Percentiles rank a stretch among this genome's conserved stretches.
phyloP scores from a whole-genome alignment of 768 basidiomycete genomes.

The Tubosaeta sp. region DNA sequence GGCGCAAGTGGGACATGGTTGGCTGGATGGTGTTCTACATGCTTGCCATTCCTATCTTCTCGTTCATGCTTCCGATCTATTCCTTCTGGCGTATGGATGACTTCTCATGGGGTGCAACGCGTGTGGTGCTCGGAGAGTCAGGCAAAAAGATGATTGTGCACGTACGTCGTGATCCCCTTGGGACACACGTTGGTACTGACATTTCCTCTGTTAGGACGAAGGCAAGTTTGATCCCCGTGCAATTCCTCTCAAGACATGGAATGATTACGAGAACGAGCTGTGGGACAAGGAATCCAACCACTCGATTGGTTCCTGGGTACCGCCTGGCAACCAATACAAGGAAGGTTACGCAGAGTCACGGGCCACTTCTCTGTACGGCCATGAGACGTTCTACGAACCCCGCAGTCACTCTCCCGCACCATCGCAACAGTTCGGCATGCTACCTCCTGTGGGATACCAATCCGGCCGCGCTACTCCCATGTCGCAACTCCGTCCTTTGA shows the following conservation, averaged over 20 bases:
- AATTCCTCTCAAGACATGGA: constrained; percentile 97
- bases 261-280: constrained; percentile 92
- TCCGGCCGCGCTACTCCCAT: constrained; percentile 74
- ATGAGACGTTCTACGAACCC: constrained; percentile 83
- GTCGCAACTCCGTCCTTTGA: constrained; percentile 37
- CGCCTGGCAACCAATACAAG: constrained; percentile 65
- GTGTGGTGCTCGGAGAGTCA: constrained; percentile 88
- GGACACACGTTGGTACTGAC: constrained; percentile 9
- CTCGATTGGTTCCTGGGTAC: constrained; percentile 90
- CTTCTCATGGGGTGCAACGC: constrained; percentile 93
- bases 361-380: constrained; percentile 79
- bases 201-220: constrained; percentile 62
- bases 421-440: constrained; percentile 52
- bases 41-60: constrained; percentile 88
- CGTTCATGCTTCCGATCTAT: constrained; percentile 88
- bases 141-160: constrained; percentile 96
- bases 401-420: constrained; percentile 69
- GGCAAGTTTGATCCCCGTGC: constrained; percentile 93
- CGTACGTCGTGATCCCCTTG: constrained; percentile 43
- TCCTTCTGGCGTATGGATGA: constrained; percentile 99
- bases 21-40: constrained; percentile 98
- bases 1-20: constrained; percentile 98
- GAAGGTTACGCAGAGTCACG: constrained; percentile 76
- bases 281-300: constrained; percentile 98
- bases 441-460: constrained; percentile 65